Evolutionary conservation across 257 asterid species (phyloP).

Genomic region (Vinca minor): DNA sequence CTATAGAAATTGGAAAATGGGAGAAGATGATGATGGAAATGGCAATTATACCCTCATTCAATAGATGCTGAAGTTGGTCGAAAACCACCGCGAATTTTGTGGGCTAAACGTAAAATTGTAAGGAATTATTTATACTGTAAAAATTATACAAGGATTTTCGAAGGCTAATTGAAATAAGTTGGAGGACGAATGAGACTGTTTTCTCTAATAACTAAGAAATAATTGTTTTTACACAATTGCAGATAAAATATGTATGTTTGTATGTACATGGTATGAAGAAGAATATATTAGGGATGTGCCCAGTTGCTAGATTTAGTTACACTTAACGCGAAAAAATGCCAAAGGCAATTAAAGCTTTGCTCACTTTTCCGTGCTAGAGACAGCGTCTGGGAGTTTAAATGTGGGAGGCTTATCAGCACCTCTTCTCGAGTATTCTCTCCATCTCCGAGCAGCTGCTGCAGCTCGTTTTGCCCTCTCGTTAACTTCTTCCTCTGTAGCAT

Average conservation of each 20-base stretch:
- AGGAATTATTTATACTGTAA: too few relatives aligned
- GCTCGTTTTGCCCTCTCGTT: constrained; percentile 70
- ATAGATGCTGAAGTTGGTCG: too few relatives aligned
- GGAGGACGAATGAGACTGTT: too few relatives aligned
- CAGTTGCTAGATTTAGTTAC: background rate
- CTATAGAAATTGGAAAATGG: too few relatives aligned
- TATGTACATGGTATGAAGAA: constrained; percentile 2
- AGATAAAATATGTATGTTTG: background rate
- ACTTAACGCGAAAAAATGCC: background rate
- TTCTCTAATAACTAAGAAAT: background rate
- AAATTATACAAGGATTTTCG: too few relatives aligned
- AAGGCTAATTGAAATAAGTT: too few relatives aligned
- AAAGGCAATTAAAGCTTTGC: background rate
- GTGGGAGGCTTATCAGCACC: constrained; percentile 84
- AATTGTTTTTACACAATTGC: background rate
- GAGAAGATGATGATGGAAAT: too few relatives aligned
- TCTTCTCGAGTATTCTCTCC: constrained; percentile 93
- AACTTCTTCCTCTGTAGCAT: constrained; percentile 59
- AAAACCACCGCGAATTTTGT: too few relatives aligned
- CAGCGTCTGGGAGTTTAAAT: constrained; percentile 72
- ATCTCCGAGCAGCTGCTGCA: constrained; percentile 91
- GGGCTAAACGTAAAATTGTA: too few relatives aligned
- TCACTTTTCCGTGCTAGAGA: constrained; percentile 47
- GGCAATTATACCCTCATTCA: too few relatives aligned
- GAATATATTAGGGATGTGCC: background rate